Percentiles rank a stretch among this genome's conserved stretches.
phyloP scores from a whole-genome alignment of 495 filamentous ascomycete genomes.

The Cryomyces minteri region DNA sequence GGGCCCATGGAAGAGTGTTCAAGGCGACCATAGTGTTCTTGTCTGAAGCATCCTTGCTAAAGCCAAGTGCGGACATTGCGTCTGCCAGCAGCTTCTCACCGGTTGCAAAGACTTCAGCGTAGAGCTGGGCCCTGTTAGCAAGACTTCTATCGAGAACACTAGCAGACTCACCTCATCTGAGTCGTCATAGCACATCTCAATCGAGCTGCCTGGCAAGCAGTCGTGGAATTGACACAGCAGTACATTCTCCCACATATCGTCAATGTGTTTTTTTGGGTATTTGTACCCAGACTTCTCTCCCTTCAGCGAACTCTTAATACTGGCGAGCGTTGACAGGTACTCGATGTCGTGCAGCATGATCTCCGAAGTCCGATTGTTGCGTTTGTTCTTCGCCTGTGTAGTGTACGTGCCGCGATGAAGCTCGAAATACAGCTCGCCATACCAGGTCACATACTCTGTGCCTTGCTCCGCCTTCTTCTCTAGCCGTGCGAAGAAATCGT shows the following conservation, averaged over 20 bases:
- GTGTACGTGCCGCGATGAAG: constrained; percentile 94
- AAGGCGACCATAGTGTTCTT: constrained; percentile 32
- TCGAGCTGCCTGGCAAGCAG: constrained; percentile 83
- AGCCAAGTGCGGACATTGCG: constrained; percentile 46
- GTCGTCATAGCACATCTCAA: constrained; percentile 95
- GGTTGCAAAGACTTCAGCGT: constrained; percentile 61
- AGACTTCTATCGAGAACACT: not conserved
- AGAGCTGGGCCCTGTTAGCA: constrained; percentile 33
- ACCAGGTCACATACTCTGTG: constrained; percentile 82
- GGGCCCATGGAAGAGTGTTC: constrained; percentile 73
- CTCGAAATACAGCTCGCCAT: constrained; percentile 95
- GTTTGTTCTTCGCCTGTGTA: constrained; percentile 92
- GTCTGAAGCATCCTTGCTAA: constrained; percentile 22
- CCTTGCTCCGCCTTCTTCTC: constrained; percentile 55
- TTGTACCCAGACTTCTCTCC: constrained; percentile 33
- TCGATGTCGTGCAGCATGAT: constrained; percentile 74
- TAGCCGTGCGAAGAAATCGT: constrained; percentile 79
- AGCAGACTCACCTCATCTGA: constrained; percentile 44
- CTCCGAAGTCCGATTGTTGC: constrained; percentile 76
- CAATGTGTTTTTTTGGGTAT: constrained; percentile 82
- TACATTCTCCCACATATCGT: constrained; percentile 79
- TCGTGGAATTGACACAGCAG: constrained; percentile 95
- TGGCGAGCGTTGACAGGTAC: constrained; percentile 72
- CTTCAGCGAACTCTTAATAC: constrained; percentile 34
- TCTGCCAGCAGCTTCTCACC: constrained; percentile 53